These are phyloP conservation scores for Cryphonectria carpinicola DNA, from an alignment of 2,329 filamentous ascomycete genomes.

Conservation along the genomic window DNA sequence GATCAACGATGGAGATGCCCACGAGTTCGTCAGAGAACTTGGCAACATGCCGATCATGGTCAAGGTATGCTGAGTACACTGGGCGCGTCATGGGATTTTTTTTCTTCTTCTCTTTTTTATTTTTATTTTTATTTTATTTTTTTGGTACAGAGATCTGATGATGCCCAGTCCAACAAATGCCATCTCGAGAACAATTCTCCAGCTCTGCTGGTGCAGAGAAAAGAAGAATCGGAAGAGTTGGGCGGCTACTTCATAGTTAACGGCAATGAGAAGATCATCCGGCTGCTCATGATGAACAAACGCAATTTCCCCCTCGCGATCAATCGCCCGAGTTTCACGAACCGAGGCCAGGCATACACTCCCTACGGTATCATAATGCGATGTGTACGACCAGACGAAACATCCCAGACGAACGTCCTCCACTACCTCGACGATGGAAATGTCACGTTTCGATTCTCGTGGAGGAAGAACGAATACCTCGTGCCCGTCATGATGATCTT, in stretches of 20 bases:
- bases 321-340: conserved; percentile 84
- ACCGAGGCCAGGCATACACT: conserved; percentile 85
- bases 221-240: conserved; percentile 95
- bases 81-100: conserved; percentile 10
- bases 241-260: conserved; percentile 98
- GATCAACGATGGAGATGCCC: conserved; percentile 84
- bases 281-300: conserved; percentile 85
- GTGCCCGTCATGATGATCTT: conserved; percentile 95
- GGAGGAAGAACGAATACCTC: conserved; percentile 97
- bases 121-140: no score
- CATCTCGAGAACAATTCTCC: conserved; percentile 88
- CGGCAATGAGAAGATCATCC: conserved; percentile 94
- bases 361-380: conserved; percentile 89
- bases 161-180: conserved; percentile 76
- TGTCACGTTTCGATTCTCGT: conserved; percentile 95
- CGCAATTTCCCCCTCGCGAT: conserved; percentile 97
- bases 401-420: conserved; percentile 94
- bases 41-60: conserved; percentile 93
- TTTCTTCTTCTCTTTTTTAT: not conserved
- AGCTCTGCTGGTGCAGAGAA: conserved; percentile 77
- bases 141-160: not conserved
- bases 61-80: conserved; percentile 60
- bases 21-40: conserved; percentile 81
- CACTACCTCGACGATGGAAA: conserved; percentile 97
- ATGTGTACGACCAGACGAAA: conserved; percentile 94